Evolutionary conservation across 2,329 filamentous ascomycete species (phyloP).

Genomic region (Sphaerulina vaccinii): DNA sequence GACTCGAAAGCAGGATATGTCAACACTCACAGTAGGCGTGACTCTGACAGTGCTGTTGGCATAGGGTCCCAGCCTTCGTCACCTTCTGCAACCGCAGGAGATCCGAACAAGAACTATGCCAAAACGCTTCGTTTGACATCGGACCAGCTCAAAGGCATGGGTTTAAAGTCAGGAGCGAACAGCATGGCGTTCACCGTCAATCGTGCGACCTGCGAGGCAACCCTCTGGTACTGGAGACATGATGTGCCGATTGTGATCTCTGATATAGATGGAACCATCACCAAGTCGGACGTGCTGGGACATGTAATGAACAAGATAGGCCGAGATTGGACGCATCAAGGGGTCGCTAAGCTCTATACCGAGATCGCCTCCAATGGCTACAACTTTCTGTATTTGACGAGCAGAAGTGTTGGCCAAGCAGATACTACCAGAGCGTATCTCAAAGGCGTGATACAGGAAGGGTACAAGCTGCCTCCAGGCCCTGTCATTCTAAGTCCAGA

Average conservation of each 20-base stretch:
- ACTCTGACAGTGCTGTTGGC: constrained; percentile 68
- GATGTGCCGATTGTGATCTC: constrained; percentile 94
- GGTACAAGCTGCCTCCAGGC: constrained; percentile 79
- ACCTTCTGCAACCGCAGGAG: constrained; percentile 51
- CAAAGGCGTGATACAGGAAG: constrained; percentile 83
- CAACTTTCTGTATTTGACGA: constrained; percentile 98
- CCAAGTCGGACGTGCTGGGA: constrained; percentile 66
- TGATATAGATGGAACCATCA: constrained; percentile 98
- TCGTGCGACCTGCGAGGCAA: constrained; percentile 83
- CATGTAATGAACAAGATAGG: constrained; percentile 97
- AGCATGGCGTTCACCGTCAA: constrained; percentile 96
- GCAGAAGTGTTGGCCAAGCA: constrained; percentile 87
- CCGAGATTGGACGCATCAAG: constrained; percentile 94
- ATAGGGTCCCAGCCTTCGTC: constrained; percentile 60
- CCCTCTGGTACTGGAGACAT: constrained; percentile 91
- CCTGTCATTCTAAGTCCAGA: constrained; percentile 95
- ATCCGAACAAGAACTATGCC: constrained; percentile 84
- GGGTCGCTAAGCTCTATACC: constrained; percentile 94
- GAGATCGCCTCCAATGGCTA: constrained; percentile 95
- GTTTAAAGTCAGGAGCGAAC: constrained; percentile 83
- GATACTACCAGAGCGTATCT: constrained; percentile 88
- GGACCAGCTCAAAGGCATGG: constrained; percentile 84
- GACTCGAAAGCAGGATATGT: constrained; percentile 40
- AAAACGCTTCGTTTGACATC: constrained; percentile 95
- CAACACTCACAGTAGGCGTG: constrained; percentile 60